Base-by-base conservation (phyloP, 305 asterid species). In the Plantago coronopus region DNA sequence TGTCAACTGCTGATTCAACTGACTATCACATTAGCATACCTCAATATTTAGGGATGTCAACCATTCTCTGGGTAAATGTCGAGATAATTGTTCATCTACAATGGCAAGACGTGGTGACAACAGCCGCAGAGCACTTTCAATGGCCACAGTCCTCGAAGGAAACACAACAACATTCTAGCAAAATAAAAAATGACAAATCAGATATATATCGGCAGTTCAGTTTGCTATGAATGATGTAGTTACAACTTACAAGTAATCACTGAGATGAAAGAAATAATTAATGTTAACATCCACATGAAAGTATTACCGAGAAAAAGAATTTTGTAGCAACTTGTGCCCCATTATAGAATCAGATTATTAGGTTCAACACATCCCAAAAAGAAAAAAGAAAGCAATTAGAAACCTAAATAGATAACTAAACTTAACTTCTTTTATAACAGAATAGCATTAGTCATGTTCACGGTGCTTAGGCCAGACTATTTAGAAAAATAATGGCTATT, bases 51-150 rank as follows among this genome's bases (percentile, higher is more conserved):
- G 77, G 67, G 96, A 87, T 57, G 95, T 87, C 70, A 90, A 63
- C 97, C 97, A 90, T 70, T 85, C 81, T 75, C 84, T 80, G 51
- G 97, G 97, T 73, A 90, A 82, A 65, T 87, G 80, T 27, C 79
- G 82, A 40, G 91, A 76, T 67, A 90, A 72, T 61, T 80, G 91
- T 71, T 90, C 97, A 67, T 90, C 97, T 66, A 87, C 96, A 64
- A 90, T 90, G 63, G 97, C 96, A 19, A 90, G 94, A 55, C 84
- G 86, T 22, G 97, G 96, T 62, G 91, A 85, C 75, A 90, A 83
- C 77, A 90, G 69, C 42, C 87, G 95, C 68, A 90, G 72, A 60
- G 85, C 81, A 81, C 89, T 89, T 81, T 89, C 97, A 66, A 87
- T 89, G 29, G 95, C 96, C 69, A 80, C 95, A 59, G 87, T 76